Base-by-base conservation (phyloP, 1,284 basidiomycete species). In the Testicularia cyperi region DNA sequence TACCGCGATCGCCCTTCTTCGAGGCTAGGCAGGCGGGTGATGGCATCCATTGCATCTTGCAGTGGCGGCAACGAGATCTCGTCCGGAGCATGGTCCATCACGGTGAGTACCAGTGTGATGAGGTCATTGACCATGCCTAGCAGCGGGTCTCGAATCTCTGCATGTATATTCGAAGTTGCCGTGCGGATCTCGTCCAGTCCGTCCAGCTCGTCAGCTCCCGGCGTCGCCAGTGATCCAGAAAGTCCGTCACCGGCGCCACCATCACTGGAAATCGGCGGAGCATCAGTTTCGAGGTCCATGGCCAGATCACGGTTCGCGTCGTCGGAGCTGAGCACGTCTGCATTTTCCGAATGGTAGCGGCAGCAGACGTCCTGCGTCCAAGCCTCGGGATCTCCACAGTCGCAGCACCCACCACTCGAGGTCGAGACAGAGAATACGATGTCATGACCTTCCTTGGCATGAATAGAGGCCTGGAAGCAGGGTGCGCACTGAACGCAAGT, bases 101-200 rank as follows among this genome's bases (percentile, higher is more conserved):
- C 90, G 68, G 89, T 85, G 8, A 95, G 83, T 31, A 94, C 79
- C 73, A 89, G 94, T 71, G 92, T 88, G 33, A 92, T 78, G 3
- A 87, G 86, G 65, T 86, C 87, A 6, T 81, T 85, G 33, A 92
- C 82, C 0, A 88, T 88, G 32, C 83, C 81, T 45, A 82, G 80
- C 81, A 94, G 84, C 32, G 83, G 83, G 12, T 88, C 83, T 34
- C 83, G 82, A 16, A 92, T 80, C 28, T 87, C 85, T 4, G 16
- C 42, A 2, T 44, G 51, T 4, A 54, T 27, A 10, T 33, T 42
- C 4, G 45, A 42, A 10, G 54, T 38, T 13, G 49, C 49, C 14
- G 41, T 37, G 29, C 53, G 41, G 16, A 54, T 53, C 42, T 61
- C 33, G 6, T 53, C 42, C 26, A 60, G 49, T 12, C 44, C 56